Evolutionary conservation across 176 grass and related monocot species (phyloP).

Genomic region (Echinochloa phyllopogon): DNA sequence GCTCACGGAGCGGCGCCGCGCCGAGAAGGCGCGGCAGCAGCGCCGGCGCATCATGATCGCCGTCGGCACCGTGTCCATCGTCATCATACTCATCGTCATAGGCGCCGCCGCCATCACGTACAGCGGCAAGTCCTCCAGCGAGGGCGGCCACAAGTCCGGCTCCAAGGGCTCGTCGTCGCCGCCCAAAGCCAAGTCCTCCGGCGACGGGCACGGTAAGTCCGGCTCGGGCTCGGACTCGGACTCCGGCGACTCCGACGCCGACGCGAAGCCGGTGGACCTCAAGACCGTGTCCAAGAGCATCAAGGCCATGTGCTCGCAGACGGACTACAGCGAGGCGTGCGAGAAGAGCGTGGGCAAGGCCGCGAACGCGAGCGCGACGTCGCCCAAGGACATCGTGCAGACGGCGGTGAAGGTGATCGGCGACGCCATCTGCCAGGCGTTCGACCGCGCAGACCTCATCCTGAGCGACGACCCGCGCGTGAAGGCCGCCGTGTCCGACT

Average conservation of each 20-base stretch:
- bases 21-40: constrained; percentile 64
- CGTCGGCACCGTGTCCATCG: constrained; percentile 42
- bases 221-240: not conserved
- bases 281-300: constrained; percentile 54
- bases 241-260: too few relatives aligned
- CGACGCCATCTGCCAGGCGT: constrained; percentile 59
- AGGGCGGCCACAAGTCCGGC: not conserved
- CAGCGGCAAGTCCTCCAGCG: constrained; percentile 33
- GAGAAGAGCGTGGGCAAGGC: constrained; percentile 58
- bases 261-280: not conserved
- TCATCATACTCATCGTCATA: constrained; percentile 57
- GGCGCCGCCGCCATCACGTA: constrained; percentile 42
- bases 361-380: constrained; percentile 54
- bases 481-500: constrained; percentile 67
- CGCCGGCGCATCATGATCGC: constrained; percentile 62
- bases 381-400: constrained; percentile 63
- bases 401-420: constrained; percentile 56
- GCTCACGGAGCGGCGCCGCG: constrained; percentile 75
- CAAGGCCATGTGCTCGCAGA: constrained; percentile 58
- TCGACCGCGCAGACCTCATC: constrained; percentile 59
- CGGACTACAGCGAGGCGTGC: constrained; percentile 66
- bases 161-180: constrained; percentile 27
- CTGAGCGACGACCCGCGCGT: constrained; percentile 59
- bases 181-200: constrained; percentile 5
- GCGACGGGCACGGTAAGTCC: not conserved